Evolutionary conservation across 2,329 filamentous ascomycete genomes (phyloP).

Genomic region (Pseudofabraea citricarpa): DNA sequence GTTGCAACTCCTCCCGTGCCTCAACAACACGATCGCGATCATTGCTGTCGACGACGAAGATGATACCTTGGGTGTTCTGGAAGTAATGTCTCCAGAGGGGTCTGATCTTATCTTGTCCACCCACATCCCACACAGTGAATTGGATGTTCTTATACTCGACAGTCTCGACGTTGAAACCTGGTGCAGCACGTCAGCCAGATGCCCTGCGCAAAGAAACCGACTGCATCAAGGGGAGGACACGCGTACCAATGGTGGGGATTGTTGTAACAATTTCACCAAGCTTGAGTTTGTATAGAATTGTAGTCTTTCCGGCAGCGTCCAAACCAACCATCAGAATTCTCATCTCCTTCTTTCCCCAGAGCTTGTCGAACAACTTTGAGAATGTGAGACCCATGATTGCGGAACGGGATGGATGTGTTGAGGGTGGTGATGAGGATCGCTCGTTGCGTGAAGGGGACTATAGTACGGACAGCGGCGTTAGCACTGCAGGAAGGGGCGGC

Average conservation of each 20-base stretch:
- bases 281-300: conserved; percentile 99
- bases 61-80: conserved; percentile 99
- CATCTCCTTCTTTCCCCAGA: conserved; percentile 99
- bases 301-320: conserved; percentile 99
- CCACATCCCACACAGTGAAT: conserved; percentile 99
- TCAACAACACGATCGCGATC: conserved; percentile 98
- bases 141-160: conserved; percentile 99
- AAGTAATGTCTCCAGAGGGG: conserved; percentile 99
- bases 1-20: conserved; percentile 91
- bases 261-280: conserved; percentile 98
- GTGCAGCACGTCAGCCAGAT: neutral
- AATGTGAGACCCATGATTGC: conserved; percentile 96
- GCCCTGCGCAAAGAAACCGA: no score
- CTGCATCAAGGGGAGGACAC: conserved; percentile 10
- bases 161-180: conserved; percentile 99
- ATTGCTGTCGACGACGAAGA: conserved; percentile 99
- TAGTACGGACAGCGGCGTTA: conserved; percentile 11
- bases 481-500: conserved; percentile 5
- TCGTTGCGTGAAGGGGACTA: conserved; percentile 17
- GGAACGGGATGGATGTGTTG: conserved; percentile 32
- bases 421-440: conserved; percentile 30
- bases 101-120: conserved; percentile 99
- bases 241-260: conserved; percentile 92
- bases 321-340: conserved; percentile 99
- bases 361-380: conserved; percentile 92